A percentile compares a stretch with the other conserved stretches of the same genome.
These are phyloP conservation scores for Geotrichum europaeum DNA, from an alignment of 1,139 yeast genomes.

Conservation along the genomic window DNA sequence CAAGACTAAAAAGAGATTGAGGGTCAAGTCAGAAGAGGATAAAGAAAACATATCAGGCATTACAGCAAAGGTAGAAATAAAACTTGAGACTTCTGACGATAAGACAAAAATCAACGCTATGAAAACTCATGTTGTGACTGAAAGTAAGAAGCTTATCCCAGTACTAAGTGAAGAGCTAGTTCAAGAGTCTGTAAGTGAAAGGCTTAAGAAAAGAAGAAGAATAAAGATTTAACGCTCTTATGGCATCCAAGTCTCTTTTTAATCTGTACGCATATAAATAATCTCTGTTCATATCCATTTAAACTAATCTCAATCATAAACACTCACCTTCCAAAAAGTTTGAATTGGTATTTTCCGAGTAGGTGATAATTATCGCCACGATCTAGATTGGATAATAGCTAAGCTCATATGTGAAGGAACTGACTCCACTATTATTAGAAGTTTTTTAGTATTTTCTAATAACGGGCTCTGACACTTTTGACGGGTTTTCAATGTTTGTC, in stretches of 20 bases:
- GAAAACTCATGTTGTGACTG: background rate
- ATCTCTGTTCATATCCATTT: background rate
- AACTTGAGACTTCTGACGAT: background rate
- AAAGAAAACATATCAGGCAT: background rate
- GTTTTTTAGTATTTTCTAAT: background rate
- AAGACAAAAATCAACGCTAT: background rate
- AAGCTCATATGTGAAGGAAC: no score
- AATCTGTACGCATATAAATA: background rate
- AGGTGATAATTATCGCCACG: no score
- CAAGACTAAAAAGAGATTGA: background rate
- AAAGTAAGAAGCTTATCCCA: background rate
- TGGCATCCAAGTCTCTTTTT: background rate
- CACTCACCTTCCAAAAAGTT: background rate
- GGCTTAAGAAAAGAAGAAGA: slow-evolving; percentile 6
- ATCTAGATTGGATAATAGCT: no score
- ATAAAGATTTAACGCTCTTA: background rate
- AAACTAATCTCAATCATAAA: background rate
- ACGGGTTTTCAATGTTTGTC: background rate
- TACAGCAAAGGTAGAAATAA: background rate
- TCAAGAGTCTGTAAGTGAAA: slow-evolving; percentile 11
- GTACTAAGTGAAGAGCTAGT: background rate
- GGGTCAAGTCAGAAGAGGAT: background rate
- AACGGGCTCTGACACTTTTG: background rate
- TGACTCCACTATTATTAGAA: no score
- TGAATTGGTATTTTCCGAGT: no score